phyloP scores from a whole-genome alignment of 2,329 filamentous ascomycete genomes.

The Xylariales sp. region DNA sequence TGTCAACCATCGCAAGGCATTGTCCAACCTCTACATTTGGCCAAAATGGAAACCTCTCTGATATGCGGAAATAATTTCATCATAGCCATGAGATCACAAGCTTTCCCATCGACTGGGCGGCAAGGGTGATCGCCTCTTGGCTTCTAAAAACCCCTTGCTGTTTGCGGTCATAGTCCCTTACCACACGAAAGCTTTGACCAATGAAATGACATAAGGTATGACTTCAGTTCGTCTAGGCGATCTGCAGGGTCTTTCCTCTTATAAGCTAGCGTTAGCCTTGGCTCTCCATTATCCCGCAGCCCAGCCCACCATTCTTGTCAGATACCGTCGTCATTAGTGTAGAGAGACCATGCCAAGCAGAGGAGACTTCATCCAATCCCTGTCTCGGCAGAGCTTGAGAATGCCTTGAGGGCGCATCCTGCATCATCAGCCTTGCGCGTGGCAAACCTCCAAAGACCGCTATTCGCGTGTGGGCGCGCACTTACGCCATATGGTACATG shows the following conservation, averaged over 20 bases:
- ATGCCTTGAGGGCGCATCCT: constrained; percentile 8
- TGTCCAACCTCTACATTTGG: too few relatives aligned
- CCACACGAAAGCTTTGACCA: neutral
- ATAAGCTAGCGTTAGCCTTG: constrained; percentile 10
- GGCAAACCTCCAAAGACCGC: constrained; percentile 20
- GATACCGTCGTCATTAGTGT: constrained; percentile 1
- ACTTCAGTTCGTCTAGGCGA: constrained; percentile 21
- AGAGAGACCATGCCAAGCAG: neutral
- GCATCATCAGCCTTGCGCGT: constrained; percentile 27
- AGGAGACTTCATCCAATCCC: too few relatives aligned
- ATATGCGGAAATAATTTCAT: neutral
- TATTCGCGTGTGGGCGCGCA: constrained; percentile 12
- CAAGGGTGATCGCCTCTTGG: neutral
- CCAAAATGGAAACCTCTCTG: too few relatives aligned
- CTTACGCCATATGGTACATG: constrained; percentile 23
- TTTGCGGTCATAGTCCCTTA: neutral
- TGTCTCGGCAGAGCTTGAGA: constrained; percentile 6
- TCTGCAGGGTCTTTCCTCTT: constrained; percentile 31
- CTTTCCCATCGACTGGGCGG: neutral
- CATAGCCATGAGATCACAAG: neutral
- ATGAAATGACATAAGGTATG: constrained; percentile 25
- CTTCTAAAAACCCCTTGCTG: neutral
- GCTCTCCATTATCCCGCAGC: neutral
- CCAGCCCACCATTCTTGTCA: neutral
- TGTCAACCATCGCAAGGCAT: neutral